Base-by-base conservation (phyloP, 148 eudicot genomes). In the Fagopyrum esculentum region DNA sequence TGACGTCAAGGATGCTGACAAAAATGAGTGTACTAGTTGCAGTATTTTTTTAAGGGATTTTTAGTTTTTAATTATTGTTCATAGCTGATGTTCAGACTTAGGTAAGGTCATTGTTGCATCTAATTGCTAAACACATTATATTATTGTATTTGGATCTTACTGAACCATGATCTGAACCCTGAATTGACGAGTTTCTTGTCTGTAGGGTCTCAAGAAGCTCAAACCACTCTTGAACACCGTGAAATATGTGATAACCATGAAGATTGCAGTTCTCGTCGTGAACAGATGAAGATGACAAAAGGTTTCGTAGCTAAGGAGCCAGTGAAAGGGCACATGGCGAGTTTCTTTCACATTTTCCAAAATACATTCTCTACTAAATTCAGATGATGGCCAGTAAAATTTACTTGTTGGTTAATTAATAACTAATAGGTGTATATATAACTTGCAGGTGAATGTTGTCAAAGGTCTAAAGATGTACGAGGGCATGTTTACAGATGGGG, bases 271-370 rank as follows among this genome's bases (percentile, higher is more conserved):
- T 81, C 79, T 52, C 94, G 98, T 8, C 87, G 85, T 69, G 90
- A 86, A 76, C 87, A 86, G 74, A 90, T 96, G 82, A 90, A 89
- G 85, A 82, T 92, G 85, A 92, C 93, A 79, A 96, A 96, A 89
- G 99, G 99, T 76, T 96, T 92, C 84, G 84, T 84, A 75, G 97
- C 99, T 66, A 92, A 92, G 92, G 99, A 96, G 87, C 94, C 89
- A 78, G 88, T 92, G 80, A 92, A 86, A 92, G 97, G 97, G 81
- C 98, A 85, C 81, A 93, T 86, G 96, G 98, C 84, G 83, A 84
- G 98, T 87, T 47, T 79, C 79, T 90, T 84, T 79, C 64, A 79
- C 73, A 73, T 46, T 78, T 66, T 12, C 9, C n/a, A 29, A 29
- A 66, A 75, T 6, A 69, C 47, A 40, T 26, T 60, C 44, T 60